Base-by-base conservation (phyloP, 2,329 filamentous ascomycete genomes). In the Diplodia intermedia region DNA sequence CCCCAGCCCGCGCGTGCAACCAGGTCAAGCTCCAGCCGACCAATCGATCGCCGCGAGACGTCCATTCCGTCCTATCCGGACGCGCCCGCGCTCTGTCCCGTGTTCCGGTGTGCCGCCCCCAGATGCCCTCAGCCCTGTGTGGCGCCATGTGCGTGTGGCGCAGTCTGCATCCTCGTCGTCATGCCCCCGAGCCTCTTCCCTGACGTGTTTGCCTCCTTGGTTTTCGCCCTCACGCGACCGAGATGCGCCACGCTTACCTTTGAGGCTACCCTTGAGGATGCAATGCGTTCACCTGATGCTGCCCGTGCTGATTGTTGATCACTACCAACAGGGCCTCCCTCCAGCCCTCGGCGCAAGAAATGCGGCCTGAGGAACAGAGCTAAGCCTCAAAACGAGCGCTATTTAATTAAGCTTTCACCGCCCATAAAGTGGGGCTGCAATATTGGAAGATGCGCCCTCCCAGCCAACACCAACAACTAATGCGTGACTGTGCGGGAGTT, bases 121-220 rank as follows among this genome's bases (percentile, higher is more conserved):
- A 23, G 57, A 50, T 50, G 23, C 12, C 40, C 29, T 62, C 57
- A 62, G 57, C 57, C 57, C 57, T 62, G 57, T 62, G 43, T 47
- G 54, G 54, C 54, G 54, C 26, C 12, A 4, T 14, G 36, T 4
- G 4, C n/a, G 6, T 47, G 57, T 62, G 57, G 57, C 57, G 40
- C 57, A 33, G 57, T 15, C 26, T 43, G 18, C 20, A 15, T 15
- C 50, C 50, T 18, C 50, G 50, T 52, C 49, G 49, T 53, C 50
- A 53, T 53, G 50, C 9, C n/a, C 26, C 47, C 57, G 40, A 62
- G 57, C 57, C 57, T 49, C 57, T 62, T 62, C 14, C n/a, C 57
- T 62, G 57, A 50, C 57, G 40, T 62, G 57, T 36, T 31, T 14
- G 31, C 50, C 20, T 23, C 56, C 56, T 60, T 60, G 56, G 56